Evolutionary conservation across 768 basidiomycete species (phyloP), one percentile per base, ranked within the genome.

Genomic region (Leccinum fibrillosum): DNA sequence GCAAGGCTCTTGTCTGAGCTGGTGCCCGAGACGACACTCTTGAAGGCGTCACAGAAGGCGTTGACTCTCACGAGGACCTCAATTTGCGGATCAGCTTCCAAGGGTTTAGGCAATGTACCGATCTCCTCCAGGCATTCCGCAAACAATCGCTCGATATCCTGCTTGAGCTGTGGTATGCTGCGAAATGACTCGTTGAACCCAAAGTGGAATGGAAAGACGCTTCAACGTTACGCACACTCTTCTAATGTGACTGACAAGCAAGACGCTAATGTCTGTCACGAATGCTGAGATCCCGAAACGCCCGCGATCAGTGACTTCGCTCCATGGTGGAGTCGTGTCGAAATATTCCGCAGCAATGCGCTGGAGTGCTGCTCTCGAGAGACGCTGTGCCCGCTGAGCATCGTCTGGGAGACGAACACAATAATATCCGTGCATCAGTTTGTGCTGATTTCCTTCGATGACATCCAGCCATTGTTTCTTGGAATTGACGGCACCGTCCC

Each of bases 371-470:
- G 61, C 50, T 15, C 74, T 74, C 1, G 78, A 69, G 12, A 79
- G 66, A 4, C 68, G 66, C 37, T 66, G 62, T 13, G 64, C 58
- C 1, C 88, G 81, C 56, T 86, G 79, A 2, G 66, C 71, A 61
- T 88, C 88, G 51, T 85, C 80, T 0, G 85, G 84, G 9, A 86
- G 82, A 45, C 84, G 84, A 28, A 87, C 84, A 19, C 84, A 86
- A 55, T 83, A 88, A 57, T 88, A 89, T 7, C 88, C 81, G 53
- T 83, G 83, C 37, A 64, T 76, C 57, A 88, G 71, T 15, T 17
- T 53, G 62, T 88, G 71, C 32, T 63, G 25, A 44, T 74, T 74
- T 32, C 82, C 83, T 57, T 82, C 75, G 5, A 89, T 69, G 3
- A 84, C 74, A 1, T 77, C 73, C n/a, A 75, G 71, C 85, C 87